These are phyloP conservation scores for Usnea hakonensis DNA, from an alignment of 495 filamentous ascomycete species.

Conservation along the genomic window DNA sequence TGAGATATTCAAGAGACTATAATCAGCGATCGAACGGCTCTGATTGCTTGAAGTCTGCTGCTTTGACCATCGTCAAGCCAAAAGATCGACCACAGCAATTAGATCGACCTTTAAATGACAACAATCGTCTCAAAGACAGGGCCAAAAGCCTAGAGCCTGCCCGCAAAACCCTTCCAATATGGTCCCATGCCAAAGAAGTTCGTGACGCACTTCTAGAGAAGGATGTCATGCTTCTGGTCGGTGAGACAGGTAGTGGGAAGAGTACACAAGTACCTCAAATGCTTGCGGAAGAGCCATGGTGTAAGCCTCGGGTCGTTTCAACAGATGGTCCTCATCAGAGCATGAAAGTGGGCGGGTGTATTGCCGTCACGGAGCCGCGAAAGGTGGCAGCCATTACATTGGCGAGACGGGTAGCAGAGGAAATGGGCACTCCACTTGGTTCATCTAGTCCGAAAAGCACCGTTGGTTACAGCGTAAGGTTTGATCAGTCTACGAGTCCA, in stretches of 20 bases:
- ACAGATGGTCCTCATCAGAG: slow-evolving; percentile 39
- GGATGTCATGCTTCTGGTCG: slow-evolving; percentile 77
- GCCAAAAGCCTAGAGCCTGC: slow-evolving; percentile 43
- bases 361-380: slow-evolving; percentile 91
- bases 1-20: background rate
- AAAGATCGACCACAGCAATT: background rate
- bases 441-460: slow-evolving; percentile 55
- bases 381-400: slow-evolving; percentile 92
- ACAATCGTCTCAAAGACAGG: slow-evolving; percentile 32
- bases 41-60: background rate
- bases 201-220: slow-evolving; percentile 54
- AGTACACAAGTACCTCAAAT: slow-evolving; percentile 96
- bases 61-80: too few relatives aligned
- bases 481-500: slow-evolving; percentile 74
- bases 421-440: slow-evolving; percentile 78
- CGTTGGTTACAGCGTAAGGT: slow-evolving; percentile 91
- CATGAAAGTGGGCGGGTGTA: slow-evolving; percentile 68
- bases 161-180: slow-evolving; percentile 71
- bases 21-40: background rate
- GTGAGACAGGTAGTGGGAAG: slow-evolving; percentile 95
- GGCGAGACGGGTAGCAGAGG: slow-evolving; percentile 78
- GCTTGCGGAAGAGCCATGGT: slow-evolving; percentile 72
- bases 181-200: slow-evolving; percentile 62
- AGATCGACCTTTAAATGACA: background rate
- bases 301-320: slow-evolving; percentile 47